Percentiles rank a stretch among this genome's conserved stretches.
Conservation (phyloP, 1,284 basidiomycete species). For the Cryptococcus jaspeensis region DNA sequence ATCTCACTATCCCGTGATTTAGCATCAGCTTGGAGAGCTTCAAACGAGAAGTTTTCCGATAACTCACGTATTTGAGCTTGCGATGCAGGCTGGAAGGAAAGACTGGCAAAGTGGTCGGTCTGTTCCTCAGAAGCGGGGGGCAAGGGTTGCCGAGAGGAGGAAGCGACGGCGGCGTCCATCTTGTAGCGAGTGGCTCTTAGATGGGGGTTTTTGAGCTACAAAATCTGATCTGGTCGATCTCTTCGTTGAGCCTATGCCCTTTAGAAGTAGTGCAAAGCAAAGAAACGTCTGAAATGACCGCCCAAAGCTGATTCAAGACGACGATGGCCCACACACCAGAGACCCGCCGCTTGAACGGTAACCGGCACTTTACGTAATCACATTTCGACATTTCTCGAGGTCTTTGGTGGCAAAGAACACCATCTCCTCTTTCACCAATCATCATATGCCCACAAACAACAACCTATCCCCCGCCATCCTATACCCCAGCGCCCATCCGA, state of each 20-base stretch:
- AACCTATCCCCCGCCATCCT: too few species aligned
- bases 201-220: too few species aligned
- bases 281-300: background rate
- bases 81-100: constrained; percentile 36
- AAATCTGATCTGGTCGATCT: too few species aligned
- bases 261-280: background rate
- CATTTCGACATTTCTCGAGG: background rate
- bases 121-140: constrained; percentile 6
- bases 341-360: too few species aligned
- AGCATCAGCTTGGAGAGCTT: background rate
- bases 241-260: too few species aligned
- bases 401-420: constrained; percentile 2
- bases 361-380: background rate
- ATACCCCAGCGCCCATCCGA: background rate
- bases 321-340: too few species aligned
- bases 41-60: background rate
- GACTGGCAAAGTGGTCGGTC: constrained; percentile 15
- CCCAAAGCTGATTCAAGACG: too few species aligned
- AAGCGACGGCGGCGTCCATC: constrained; percentile 19
- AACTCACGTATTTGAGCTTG: constrained; percentile 81
- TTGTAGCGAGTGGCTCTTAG: background rate
- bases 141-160: constrained; percentile 11
- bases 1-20: constrained; percentile 61
- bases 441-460: too few species aligned
- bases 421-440: background rate